Evolutionary conservation across 2,329 filamentous ascomycete genomes (phyloP), one percentile per base, ranked within the genome.

Genomic region (Dichotomopilus funicola): DNA sequence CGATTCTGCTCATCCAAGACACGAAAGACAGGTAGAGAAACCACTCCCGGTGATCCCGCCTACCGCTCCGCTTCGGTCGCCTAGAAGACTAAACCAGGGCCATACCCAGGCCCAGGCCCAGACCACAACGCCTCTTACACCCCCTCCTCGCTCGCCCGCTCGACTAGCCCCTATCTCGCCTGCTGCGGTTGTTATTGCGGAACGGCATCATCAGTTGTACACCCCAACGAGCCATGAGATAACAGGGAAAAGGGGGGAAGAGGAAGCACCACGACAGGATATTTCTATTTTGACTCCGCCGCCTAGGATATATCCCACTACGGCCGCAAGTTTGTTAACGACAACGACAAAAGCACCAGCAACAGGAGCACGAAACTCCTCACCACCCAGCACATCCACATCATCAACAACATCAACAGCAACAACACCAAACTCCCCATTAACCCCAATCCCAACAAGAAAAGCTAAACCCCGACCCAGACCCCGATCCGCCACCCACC

Each of bases 141-240:
- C 45, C 3, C 19, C 37, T 10, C 33, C 50, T 4, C 43, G 31
- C 41, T 6, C 6, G 6, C 40, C 40, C 3, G 40, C 11, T 40
- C 37, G 12, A 4, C 31, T 34, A 31, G 33, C 41, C 31, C 9
- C 35, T 36, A 6, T 35, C 35, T 35, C 13, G 2, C 41, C 35
- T 5, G 34, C 52, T 27, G 19, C 19, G 19, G 19, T 27, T 27
- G 19, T 27, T 44, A 56, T 56, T 45, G 9, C 49, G 1, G 27
- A 34, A 4, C 54, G 49, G 34, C 54, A 56, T 34, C 44, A 41
- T 12, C 54, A 56, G 7, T 49, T 52, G 9, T 56, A 52, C 46
- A 49, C 44, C 31, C n/a, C 34, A 11, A 27, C 19, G 19, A n/a
- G n/a, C n/a, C n/a, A n/a, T n/a, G n/a, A n/a, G n/a, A n/a, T n/a